phyloP scores from a whole-genome alignment of 352 stramenopile species.

The Pythium aristosporum region DNA sequence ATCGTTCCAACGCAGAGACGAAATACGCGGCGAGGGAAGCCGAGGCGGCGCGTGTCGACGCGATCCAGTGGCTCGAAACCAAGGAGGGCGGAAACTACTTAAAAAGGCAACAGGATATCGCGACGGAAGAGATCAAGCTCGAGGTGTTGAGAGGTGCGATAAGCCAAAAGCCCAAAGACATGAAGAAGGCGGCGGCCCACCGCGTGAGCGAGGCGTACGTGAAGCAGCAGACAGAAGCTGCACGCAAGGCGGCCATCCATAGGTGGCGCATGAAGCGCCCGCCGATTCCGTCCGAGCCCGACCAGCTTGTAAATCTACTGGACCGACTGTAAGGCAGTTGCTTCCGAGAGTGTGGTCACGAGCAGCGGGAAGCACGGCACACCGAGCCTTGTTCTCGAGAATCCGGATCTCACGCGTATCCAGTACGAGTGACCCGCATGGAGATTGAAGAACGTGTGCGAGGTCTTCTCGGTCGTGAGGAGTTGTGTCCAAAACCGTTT shows the following conservation, averaged over 20 bases:
- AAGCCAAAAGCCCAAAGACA: constrained; percentile 50
- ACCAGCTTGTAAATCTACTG: constrained; percentile 7
- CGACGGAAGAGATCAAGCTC: constrained; percentile 50
- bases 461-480: constrained; percentile 23
- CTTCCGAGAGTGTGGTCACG: constrained; percentile 3
- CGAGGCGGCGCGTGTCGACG: constrained; percentile 22
- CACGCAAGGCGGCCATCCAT: constrained; percentile 35
- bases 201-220: constrained; percentile 43
- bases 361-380: constrained; percentile 29
- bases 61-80: constrained; percentile 56
- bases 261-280: constrained; percentile 31
- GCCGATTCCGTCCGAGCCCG: constrained; percentile 27
- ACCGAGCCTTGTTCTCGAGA: constrained; percentile 27
- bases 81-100: constrained; percentile 64
- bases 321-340: not conserved
- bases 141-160: constrained; percentile 44
- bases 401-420: constrained; percentile 33
- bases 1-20: constrained; percentile 38
- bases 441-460: constrained; percentile 34
- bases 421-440: constrained; percentile 27
- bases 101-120: constrained; percentile 48
- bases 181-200: constrained; percentile 42
- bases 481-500: constrained; percentile 25
- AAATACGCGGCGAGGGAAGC: constrained; percentile 26
- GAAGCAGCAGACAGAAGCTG: constrained; percentile 34